phyloP scores from a whole-genome alignment of 2,329 filamentous ascomycete genomes.

The Pseudogymnoascus sp. region DNA sequence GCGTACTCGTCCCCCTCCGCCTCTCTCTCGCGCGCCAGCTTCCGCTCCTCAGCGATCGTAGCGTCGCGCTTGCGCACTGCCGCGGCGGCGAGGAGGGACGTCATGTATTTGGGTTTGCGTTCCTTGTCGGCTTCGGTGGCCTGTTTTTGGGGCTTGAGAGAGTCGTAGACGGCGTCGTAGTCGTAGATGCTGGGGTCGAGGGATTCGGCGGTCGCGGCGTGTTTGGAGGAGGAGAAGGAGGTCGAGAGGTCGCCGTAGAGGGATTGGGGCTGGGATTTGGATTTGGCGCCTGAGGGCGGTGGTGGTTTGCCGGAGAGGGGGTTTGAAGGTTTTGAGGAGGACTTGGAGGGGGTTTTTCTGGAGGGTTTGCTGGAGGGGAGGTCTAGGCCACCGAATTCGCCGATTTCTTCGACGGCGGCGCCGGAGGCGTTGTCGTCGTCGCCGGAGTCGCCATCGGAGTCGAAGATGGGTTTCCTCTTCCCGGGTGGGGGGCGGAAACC shows the following conservation, averaged over 20 bases:
- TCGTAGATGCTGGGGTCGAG: slow-evolving; percentile 73
- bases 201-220: slow-evolving; percentile 56
- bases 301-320: slow-evolving; percentile 44
- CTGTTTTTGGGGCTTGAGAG: slow-evolving; percentile 54
- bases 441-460: slow-evolving; percentile 50
- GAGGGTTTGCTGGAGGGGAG: slow-evolving; percentile 46
- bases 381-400: slow-evolving; percentile 47
- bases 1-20: slow-evolving; percentile 73
- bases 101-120: slow-evolving; percentile 71
- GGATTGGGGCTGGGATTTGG: background rate
- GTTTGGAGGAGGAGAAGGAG: slow-evolving; percentile 52
- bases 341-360: slow-evolving; percentile 58
- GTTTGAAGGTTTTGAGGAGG: slow-evolving; percentile 50
- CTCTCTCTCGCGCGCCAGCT: slow-evolving; percentile 68
- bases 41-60: slow-evolving; percentile 71
- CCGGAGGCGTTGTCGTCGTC: slow-evolving; percentile 34
- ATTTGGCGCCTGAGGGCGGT: slow-evolving; percentile 34
- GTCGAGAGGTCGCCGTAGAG: slow-evolving; percentile 58
- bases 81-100: slow-evolving; percentile 62
- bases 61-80: slow-evolving; percentile 71
- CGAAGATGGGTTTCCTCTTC: slow-evolving; percentile 50
- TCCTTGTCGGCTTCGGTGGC: slow-evolving; percentile 46
- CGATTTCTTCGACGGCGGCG: slow-evolving; percentile 46
- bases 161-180: slow-evolving; percentile 77
- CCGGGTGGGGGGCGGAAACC: slow-evolving; percentile 39